Evolutionary conservation across 345 rosid species (phyloP).

Genomic region (Erucastrum elatum): DNA sequence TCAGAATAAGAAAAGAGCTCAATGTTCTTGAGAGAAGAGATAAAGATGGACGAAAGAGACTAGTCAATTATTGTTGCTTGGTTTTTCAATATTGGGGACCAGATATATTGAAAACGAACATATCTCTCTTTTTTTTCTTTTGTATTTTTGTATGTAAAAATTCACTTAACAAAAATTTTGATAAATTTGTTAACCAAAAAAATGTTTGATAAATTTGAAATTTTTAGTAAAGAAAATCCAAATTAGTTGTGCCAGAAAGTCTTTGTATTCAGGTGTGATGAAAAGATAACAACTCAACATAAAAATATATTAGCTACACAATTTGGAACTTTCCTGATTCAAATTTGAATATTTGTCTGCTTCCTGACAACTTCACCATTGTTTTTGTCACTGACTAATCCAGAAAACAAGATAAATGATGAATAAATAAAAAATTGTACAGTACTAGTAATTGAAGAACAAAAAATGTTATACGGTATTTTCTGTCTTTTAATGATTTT

Average conservation of each 20-base stretch:
- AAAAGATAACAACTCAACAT: neutral
- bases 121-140: constrained; percentile 16
- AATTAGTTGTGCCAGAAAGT: neutral
- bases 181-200: neutral
- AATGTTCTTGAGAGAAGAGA: neutral
- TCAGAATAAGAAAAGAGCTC: neutral
- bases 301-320: neutral
- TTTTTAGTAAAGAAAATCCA: neutral
- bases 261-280: too few relatives aligned
- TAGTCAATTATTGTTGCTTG: constrained; percentile 40
- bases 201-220: neutral
- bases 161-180: neutral
- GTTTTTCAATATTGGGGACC: constrained; percentile 29
- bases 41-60: constrained; percentile 24
- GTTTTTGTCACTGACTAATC: constrained; percentile 24
- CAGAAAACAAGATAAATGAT: constrained; percentile 12
- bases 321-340: neutral
- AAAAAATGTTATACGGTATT: neutral
- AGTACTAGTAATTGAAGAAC: neutral
- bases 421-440: neutral
- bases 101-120: constrained; percentile 25
- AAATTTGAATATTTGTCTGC: constrained; percentile 9
- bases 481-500: neutral
- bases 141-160: neutral
- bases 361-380: neutral